Evolutionary conservation across 2,329 filamentous ascomycete genomes (phyloP), one percentile per base, ranked within the genome.

Genomic region (Hymenoscyphus linearis): DNA sequence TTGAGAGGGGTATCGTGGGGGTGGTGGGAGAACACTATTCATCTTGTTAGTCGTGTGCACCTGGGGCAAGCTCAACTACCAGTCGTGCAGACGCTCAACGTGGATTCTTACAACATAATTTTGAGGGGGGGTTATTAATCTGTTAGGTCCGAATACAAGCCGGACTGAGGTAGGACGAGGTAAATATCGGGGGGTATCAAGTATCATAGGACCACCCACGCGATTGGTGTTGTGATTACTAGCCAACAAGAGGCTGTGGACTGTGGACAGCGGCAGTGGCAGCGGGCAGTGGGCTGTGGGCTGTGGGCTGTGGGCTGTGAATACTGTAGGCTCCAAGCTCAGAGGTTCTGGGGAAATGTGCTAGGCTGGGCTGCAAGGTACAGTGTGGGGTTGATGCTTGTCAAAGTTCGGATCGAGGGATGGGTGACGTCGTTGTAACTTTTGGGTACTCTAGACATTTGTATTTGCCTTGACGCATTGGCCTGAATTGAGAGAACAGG

Each of bases 1-100:
- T 71, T 85, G 83, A 67, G 85, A 84, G 60, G 90, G 88, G 79
- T 96, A 97, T 75, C 92, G 86, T 63, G 90, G 91, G 65, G 92
- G 93, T 63, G 93, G 91, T 69, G 85, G 85, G 63, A 96, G 83
- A 69, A 96, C 91, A 76, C 90, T 72, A 64, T 47, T 47, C 55
- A 50, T 56, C 61, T 62, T 67, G 68, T 72, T 57, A 70, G 62
- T 53, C 54, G 60, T 62, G 44, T 65, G 60, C 37, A 52, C 6
- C 6, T 31, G 31, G 31, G 58, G n/a, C n/a, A n/a, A n/a, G n/a
- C n/a, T n/a, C n/a, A n/a, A n/a, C n/a, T n/a, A n/a, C n/a, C n/a
- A 47, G 26, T 52, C 36, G 57, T 55, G 5, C 25, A 18, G 25
- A 26, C 31, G 36, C 18, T 53, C n/a, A 31, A 18, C 26, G 26